phyloP scores from a whole-genome alignment of 768 basidiomycete genomes.

The Panus rudis region DNA sequence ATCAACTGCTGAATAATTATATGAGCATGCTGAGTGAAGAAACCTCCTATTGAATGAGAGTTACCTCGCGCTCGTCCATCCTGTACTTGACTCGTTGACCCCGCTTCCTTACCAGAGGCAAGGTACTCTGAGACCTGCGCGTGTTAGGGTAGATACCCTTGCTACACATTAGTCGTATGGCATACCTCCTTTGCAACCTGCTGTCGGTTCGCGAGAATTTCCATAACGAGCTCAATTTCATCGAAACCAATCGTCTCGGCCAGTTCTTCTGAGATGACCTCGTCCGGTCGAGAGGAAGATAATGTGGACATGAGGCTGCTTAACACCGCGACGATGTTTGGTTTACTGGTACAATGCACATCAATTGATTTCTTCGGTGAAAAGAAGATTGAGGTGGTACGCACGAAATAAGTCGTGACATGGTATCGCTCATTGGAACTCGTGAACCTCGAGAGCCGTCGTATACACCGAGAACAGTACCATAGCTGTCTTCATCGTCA shows the following conservation, averaged over 20 bases:
- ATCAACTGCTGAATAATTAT: conserved; percentile 9
- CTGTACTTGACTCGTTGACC: not conserved
- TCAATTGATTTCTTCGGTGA: not conserved
- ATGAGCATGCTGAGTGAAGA: conserved; percentile 6
- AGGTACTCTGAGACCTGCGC: conserved; percentile 4
- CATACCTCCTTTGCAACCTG: conserved; percentile 44
- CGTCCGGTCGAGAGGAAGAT: conserved; percentile 43
- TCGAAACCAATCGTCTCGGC: conserved; percentile 82
- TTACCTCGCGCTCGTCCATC: no score
- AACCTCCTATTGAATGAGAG: not conserved
- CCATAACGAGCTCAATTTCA: conserved; percentile 68
- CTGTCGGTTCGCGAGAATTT: conserved; percentile 55
- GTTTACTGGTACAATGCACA: conserved; percentile 15
- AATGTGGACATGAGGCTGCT: conserved; percentile 1
- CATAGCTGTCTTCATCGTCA: not conserved
- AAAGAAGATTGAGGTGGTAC: conserved; percentile 1
- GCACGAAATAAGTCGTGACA: conserved; percentile 16
- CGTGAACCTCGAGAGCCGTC: not conserved
- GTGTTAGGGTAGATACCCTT: not conserved
- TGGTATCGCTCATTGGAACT: not conserved
- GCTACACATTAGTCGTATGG: not conserved
- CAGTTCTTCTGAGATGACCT: conserved; percentile 72
- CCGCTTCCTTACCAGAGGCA: not conserved
- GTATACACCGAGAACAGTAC: not conserved
- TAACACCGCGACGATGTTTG: conserved; percentile 11